Evolutionary conservation across 192 early-diverging fungal genomes (phyloP).

Genomic region (Coemansia sp.): DNA sequence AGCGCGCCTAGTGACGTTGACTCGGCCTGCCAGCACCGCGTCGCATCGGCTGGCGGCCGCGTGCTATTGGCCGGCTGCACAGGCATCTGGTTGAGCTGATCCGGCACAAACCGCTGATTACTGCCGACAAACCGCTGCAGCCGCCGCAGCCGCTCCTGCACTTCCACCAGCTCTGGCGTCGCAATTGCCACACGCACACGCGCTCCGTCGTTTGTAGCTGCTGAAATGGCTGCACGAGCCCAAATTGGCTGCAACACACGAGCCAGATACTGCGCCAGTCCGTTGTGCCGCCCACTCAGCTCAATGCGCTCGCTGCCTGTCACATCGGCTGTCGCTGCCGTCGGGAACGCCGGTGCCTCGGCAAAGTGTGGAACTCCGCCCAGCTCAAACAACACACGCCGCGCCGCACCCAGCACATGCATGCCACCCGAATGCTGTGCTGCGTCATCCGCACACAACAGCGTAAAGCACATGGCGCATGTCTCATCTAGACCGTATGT

Average conservation of each 20-base stretch:
- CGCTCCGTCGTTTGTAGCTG: not conserved
- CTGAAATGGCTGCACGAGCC: constrained; percentile 49
- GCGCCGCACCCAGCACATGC: constrained; percentile 34
- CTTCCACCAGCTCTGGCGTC: constrained; percentile 29
- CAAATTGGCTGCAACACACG: constrained; percentile 75
- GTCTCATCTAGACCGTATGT: constrained; percentile 66
- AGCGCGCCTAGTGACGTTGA: constrained; percentile 61
- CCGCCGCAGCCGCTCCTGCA: constrained; percentile 45
- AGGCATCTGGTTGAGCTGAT: constrained; percentile 55
- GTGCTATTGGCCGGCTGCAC: constrained; percentile 40
- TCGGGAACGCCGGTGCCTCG: constrained; percentile 26
- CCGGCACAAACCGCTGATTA: constrained; percentile 55
- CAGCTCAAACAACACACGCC: constrained; percentile 46
- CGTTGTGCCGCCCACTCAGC: constrained; percentile 74
- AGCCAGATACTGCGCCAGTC: constrained; percentile 71
- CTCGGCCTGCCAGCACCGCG: constrained; percentile 60
- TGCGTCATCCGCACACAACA: constrained; percentile 57
- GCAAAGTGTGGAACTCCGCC: constrained; percentile 49
- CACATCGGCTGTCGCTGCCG: not conserved
- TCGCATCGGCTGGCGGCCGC: constrained; percentile 28
- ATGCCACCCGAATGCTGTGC: constrained; percentile 13
- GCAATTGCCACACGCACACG: constrained; percentile 48
- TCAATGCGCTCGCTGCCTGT: constrained; percentile 33
- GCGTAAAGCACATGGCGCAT: constrained; percentile 84
- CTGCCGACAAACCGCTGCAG: constrained; percentile 55